Base-by-base conservation (phyloP, 139 green algal species). In the Zygnema circumcarinatum region DNA sequence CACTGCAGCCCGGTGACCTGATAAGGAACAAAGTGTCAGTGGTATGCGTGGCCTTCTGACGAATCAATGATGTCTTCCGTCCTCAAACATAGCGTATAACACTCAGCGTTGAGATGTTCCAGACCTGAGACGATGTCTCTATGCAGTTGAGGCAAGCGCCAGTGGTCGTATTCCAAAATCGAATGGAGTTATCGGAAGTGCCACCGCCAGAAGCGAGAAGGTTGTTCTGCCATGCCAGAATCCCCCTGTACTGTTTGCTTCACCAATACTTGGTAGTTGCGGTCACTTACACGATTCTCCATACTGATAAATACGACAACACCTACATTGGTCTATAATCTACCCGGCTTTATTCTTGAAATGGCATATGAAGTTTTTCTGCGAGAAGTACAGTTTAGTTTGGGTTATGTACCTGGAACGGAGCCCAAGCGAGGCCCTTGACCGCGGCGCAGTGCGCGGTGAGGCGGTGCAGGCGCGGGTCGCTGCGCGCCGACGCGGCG, bases 381-480 rank as follows among this genome's bases (percentile, higher is more conserved):
- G n/a, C n/a, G n/a, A n/a, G n/a, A n/a, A n/a, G n/a, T n/a, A n/a
- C n/a, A n/a, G n/a, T n/a, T n/a, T n/a, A n/a, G n/a, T n/a, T n/a
- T n/a, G n/a, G n/a, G n/a, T n/a, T n/a, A n/a, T 41, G 11, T 41
- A 78, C 69, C 81, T 97, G 95, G 89, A 97, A 97, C 42, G 95
- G 95, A 89, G 94, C 96, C 95, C 95, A 97, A 29, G 95, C 95
- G 75, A 97, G 91, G 11, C 94, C 95, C 87, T 97, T 97, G 39
- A 97, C 95, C 2, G 95, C 95, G 47, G 95, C 95, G 42, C 92
- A 86, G 87, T 97, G 95, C 1, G 80, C 87, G 2, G 89, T 92
- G 38, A 97, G 87, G 40, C 89, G 54, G 79, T 95, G 94, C 54
- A 93, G 3, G 56, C 22, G 62, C 22, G 79, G 38, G n/a, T 16